phyloP scores from a whole-genome alignment of 768 basidiomycete species.

The Chlorophyllum brunneum region DNA sequence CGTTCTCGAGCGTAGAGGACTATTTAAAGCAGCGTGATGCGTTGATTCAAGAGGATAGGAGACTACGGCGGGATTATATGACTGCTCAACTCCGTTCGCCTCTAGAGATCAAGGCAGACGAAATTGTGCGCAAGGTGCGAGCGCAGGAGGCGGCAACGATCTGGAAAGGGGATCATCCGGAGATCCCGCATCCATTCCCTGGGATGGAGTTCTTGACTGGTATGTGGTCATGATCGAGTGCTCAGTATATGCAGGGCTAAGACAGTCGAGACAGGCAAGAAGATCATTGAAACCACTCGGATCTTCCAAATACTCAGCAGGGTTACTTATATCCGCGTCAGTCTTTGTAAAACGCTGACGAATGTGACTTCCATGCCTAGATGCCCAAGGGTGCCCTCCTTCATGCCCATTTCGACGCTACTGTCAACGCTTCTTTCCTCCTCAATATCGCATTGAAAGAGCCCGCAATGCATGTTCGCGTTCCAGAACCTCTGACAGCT shows the following conservation, averaged over 20 bases:
- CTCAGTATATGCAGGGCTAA: neutral
- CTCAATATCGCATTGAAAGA: constrained; percentile 53
- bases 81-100: constrained; percentile 24
- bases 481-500: constrained; percentile 33
- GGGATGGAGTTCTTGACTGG: constrained; percentile 44
- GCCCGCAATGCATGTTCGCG: constrained; percentile 58
- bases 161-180: constrained; percentile 9
- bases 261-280: neutral
- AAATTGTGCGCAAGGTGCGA: constrained; percentile 16
- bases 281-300: constrained; percentile 55
- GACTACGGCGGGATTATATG: constrained; percentile 46
- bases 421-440: constrained; percentile 51
- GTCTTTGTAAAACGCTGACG: neutral
- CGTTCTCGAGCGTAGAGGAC: constrained; percentile 18
- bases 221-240: constrained; percentile 17
- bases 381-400: constrained; percentile 81
- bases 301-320: constrained; percentile 52
- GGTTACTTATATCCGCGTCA: constrained; percentile 26
- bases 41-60: constrained; percentile 42
- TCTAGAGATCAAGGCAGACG: constrained; percentile 51
- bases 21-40: constrained; percentile 30
- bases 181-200: constrained; percentile 13
- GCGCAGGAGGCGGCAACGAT: constrained; percentile 9
- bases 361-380: constrained; percentile 29
- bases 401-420: constrained; percentile 74